These are phyloP conservation scores for Chytridiales sp. DNA, from an alignment of 371 early-diverging fungal genomes.

Conservation along the genomic window DNA sequence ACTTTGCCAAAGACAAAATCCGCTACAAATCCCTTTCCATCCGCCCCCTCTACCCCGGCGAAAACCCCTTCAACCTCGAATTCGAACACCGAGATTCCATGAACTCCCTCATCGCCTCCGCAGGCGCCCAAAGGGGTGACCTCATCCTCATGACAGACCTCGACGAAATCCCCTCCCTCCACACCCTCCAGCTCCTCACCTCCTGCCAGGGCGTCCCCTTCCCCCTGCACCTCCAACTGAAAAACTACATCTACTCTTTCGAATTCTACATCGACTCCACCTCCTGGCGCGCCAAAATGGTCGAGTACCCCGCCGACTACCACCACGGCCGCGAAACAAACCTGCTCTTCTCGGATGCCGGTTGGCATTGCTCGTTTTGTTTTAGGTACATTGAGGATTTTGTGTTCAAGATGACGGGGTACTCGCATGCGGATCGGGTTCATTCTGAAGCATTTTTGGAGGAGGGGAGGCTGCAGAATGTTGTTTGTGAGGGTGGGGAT, in stretches of 20 bases:
- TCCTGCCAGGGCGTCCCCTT: conserved; percentile 49
- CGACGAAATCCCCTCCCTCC: conserved; percentile 42
- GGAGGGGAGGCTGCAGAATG: conserved; percentile 29
- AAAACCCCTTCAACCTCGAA: conserved; percentile 52
- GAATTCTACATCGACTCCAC: conserved; percentile 49
- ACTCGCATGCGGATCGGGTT: conserved; percentile 44
- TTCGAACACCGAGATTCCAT: conserved; percentile 42
- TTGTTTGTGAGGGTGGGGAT: conserved; percentile 44
- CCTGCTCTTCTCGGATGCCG: conserved; percentile 50
- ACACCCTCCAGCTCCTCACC: conserved; percentile 30
- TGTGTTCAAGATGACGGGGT: conserved; percentile 52
- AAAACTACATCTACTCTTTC: conserved; percentile 57
- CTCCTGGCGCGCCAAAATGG: conserved; percentile 52
- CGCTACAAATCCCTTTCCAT: conserved; percentile 38
- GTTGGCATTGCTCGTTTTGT: conserved; percentile 51
- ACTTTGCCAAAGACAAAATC: conserved; percentile 54
- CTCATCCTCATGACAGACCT: conserved; percentile 41
- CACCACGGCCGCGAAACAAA: conserved; percentile 41
- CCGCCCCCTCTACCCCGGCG: conserved; percentile 31
- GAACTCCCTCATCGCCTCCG: conserved; percentile 35
- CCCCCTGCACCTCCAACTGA: conserved; percentile 49
- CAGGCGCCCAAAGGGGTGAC: conserved; percentile 34
- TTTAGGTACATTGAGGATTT: conserved; percentile 45
- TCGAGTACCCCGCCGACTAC: conserved; percentile 37
- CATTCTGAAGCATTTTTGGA: conserved; percentile 16